Percentiles rank a stretch among this genome's conserved stretches.
These are phyloP conservation scores for Acarospora socialis DNA, from an alignment of 2,329 filamentous ascomycete genomes.

Conservation along the genomic window DNA sequence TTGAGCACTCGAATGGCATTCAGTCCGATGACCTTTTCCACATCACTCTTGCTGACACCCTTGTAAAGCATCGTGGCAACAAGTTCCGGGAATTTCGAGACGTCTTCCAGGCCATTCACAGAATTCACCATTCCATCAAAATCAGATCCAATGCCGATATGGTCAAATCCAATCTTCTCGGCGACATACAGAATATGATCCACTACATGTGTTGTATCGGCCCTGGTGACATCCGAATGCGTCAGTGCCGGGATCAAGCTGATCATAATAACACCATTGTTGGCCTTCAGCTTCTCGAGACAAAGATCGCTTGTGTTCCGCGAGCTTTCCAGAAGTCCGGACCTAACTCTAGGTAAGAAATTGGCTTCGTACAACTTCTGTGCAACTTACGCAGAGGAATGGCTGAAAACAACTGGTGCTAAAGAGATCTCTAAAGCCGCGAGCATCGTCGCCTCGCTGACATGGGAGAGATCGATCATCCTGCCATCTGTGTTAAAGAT, in stretches of 20 bases:
- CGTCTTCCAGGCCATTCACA: constrained; percentile 35
- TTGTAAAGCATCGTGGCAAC: constrained; percentile 59
- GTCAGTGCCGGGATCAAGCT: constrained; percentile 15
- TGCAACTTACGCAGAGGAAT: too few relatives aligned
- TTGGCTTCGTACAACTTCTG: too few relatives aligned
- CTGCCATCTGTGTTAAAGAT: too few relatives aligned
- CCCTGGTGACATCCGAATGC: constrained; percentile 8
- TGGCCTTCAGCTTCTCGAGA: constrained; percentile 12
- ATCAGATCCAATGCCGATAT: constrained; percentile 11
- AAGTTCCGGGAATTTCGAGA: constrained; percentile 67
- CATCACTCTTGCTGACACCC: constrained; percentile 62
- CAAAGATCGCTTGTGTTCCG: too few relatives aligned
- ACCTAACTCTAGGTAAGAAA: too few relatives aligned
- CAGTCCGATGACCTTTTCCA: constrained; percentile 58
- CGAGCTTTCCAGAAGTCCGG: too few relatives aligned
- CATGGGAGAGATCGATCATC: constrained; percentile 23
- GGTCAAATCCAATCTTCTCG: constrained; percentile 9
- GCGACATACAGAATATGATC: constrained; percentile 12
- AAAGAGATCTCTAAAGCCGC: constrained; percentile 18
- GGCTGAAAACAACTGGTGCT: constrained; percentile 23
- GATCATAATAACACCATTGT: constrained; percentile 17
- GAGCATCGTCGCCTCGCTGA: constrained; percentile 21
- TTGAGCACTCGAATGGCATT: constrained; percentile 78
- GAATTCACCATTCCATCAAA: constrained; percentile 7
- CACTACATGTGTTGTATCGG: constrained; percentile 13